These are phyloP conservation scores for Sporobolus alterniflorus DNA, from an alignment of 202 grass and related monocot species.

Conservation along the genomic window DNA sequence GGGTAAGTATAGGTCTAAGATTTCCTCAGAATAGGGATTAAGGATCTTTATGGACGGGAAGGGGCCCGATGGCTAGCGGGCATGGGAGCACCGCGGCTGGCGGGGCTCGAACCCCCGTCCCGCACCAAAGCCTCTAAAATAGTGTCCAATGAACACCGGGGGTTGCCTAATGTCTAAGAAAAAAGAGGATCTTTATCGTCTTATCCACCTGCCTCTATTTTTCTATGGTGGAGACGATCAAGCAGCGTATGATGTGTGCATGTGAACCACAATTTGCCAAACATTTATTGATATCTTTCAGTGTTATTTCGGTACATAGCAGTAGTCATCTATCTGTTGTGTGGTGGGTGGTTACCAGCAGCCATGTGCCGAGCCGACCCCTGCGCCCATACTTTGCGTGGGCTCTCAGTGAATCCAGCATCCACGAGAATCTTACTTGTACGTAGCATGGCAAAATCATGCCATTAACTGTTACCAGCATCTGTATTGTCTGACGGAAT, in stretches of 20 bases:
- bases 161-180: too few species aligned
- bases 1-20: neutral
- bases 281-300: constrained; percentile 14
- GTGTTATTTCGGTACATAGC: neutral
- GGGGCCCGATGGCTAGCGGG: too few species aligned
- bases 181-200: too few species aligned
- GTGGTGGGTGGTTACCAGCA: neutral
- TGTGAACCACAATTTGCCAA: constrained; percentile 29
- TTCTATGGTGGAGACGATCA: neutral
- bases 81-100: too few species aligned
- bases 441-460: constrained; percentile 9
- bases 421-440: neutral
- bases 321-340: neutral
- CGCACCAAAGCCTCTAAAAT: too few species aligned
- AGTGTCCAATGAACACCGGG: too few species aligned
- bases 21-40: constrained; percentile 25
- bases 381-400: constrained; percentile 5
- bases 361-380: constrained; percentile 2
- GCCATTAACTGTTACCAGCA: neutral
- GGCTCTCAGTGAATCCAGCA: constrained; percentile 16
- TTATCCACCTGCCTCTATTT: neutral
- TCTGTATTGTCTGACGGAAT: constrained; percentile 9
- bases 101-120: too few species aligned
- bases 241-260: neutral
- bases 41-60: too few species aligned